Conservation (phyloP, 345 rosid species). For the Garcia nutans region DNA sequence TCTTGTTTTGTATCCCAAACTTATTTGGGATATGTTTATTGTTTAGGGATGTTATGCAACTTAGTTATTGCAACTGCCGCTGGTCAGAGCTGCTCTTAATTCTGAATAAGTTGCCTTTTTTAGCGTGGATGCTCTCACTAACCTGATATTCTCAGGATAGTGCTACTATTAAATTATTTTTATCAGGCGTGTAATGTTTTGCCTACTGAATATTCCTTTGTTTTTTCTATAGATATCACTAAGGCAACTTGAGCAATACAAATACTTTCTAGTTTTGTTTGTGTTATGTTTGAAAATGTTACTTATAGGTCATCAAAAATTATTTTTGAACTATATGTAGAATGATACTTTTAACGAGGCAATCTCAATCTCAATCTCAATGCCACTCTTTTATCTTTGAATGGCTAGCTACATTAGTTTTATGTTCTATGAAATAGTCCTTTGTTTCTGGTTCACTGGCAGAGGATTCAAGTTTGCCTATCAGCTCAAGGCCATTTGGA, state of each 20-base stretch:
- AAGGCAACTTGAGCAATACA: too few species aligned
- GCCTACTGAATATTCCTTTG: too few species aligned
- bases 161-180: background rate
- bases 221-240: too few species aligned
- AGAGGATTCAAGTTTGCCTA: background rate
- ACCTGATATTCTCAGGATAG: background rate
- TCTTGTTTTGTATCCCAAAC: conserved; percentile 20
- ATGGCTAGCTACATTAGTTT: background rate
- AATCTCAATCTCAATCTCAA: too few species aligned
- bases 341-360: too few species aligned
- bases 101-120: conserved; percentile 24
- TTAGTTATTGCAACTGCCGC: conserved; percentile 12
- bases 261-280: too few species aligned
- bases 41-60: conserved; percentile 22
- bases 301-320: too few species aligned
- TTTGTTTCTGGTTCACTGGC: background rate
- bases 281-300: too few species aligned
- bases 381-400: background rate
- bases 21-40: conserved; percentile 17
- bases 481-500: too few species aligned
- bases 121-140: background rate
- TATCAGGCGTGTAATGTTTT: background rate
- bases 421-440: background rate
- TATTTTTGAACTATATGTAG: too few species aligned
- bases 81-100: conserved; percentile 9